phyloP scores from a whole-genome alignment of 2,329 filamentous ascomycete genomes.

The Colletotrichum truncatum region DNA sequence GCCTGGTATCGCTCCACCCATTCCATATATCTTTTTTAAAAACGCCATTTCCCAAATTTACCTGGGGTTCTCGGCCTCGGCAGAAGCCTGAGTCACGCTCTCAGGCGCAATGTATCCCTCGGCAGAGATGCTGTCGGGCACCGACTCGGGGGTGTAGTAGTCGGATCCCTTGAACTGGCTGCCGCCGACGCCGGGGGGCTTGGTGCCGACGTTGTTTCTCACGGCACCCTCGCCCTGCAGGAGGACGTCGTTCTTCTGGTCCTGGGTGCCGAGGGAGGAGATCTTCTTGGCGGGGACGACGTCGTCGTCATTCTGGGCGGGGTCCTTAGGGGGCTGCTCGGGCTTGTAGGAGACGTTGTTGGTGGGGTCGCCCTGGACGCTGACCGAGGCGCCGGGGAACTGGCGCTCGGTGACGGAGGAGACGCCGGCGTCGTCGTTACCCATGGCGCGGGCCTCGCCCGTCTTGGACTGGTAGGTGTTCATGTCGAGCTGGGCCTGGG shows the following conservation, averaged over 20 bases:
- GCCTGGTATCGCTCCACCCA: neutral
- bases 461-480: conserved; percentile 60
- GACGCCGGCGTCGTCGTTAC: conserved; percentile 52
- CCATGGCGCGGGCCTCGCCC: conserved; percentile 48
- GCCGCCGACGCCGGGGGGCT: conserved; percentile 45
- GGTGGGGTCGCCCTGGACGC: conserved; percentile 51
- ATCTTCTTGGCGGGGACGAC: conserved; percentile 38
- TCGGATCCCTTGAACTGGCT: conserved; percentile 50
- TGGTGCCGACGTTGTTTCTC: conserved; percentile 47
- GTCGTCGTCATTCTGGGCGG: conserved; percentile 48
- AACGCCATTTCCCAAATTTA: neutral
- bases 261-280: conserved; percentile 18
- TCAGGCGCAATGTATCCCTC: conserved; percentile 51
- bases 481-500: conserved; percentile 56
- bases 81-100: conserved; percentile 48
- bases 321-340: conserved; percentile 37
- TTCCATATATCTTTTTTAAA: too few species aligned
- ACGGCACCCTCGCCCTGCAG: conserved; percentile 46
- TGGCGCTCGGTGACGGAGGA: conserved; percentile 50
- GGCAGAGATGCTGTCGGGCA: conserved; percentile 45
- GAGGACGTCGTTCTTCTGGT: conserved; percentile 20
- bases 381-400: conserved; percentile 51
- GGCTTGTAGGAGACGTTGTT: conserved; percentile 56
- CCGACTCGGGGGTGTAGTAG: conserved; percentile 50
- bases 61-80: conserved; percentile 36